phyloP scores from a whole-genome alignment of 306 rosid genomes.

The Pterocarpus macrocarpus region DNA sequence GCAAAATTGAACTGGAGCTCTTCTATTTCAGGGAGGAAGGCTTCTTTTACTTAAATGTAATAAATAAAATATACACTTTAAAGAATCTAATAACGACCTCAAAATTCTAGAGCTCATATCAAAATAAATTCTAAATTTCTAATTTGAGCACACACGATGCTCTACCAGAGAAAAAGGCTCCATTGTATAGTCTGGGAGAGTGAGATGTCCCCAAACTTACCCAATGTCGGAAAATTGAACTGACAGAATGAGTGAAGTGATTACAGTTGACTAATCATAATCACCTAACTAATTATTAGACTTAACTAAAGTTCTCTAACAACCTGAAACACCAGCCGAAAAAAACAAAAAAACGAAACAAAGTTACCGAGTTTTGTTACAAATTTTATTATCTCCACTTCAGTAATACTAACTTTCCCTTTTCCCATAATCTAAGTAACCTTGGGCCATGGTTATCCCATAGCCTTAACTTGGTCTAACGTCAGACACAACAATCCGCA shows the following conservation, averaged over 20 bases:
- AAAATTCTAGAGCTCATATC: background rate
- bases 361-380: conserved; percentile 1
- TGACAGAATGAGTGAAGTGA: too few relatives aligned
- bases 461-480: background rate
- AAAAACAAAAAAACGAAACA: background rate
- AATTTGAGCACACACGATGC: background rate
- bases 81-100: background rate
- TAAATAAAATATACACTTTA: background rate
- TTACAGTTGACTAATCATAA: too few relatives aligned
- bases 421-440: background rate
- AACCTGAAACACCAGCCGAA: background rate
- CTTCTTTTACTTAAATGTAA: background rate
- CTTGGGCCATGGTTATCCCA: background rate
- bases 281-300: too few relatives aligned
- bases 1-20: background rate
- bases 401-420: background rate
- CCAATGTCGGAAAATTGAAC: background rate
- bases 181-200: background rate
- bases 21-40: background rate
- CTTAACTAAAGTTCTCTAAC: too few relatives aligned
- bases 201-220: background rate
- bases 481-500: background rate
- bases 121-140: background rate
- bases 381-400: conserved; percentile 8
- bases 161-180: too few relatives aligned